Percentiles rank a stretch among this genome's conserved stretches.
These are phyloP conservation scores for Irpex lacteus DNA, from an alignment of 1,284 basidiomycete genomes.

Conservation along the genomic window DNA sequence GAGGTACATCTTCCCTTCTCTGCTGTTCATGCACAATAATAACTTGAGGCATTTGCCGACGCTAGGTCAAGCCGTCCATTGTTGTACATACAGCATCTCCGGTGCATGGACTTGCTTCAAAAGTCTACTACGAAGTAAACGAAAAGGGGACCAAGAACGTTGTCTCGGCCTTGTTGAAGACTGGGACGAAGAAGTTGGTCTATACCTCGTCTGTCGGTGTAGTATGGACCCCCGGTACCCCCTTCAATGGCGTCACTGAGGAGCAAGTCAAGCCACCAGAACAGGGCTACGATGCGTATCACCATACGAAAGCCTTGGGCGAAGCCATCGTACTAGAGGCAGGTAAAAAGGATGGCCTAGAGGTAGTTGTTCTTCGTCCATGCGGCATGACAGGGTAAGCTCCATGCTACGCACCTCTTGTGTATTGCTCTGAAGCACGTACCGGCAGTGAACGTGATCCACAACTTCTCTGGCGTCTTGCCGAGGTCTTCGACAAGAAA, in stretches of 20 bases:
- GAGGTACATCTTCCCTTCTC: background rate
- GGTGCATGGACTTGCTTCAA: background rate
- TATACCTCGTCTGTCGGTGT: slow-evolving; percentile 95
- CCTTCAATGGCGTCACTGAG: slow-evolving; percentile 88
- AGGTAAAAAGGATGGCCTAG: slow-evolving; percentile 72
- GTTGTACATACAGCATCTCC: background rate
- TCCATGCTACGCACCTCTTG: background rate
- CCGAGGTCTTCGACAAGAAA: slow-evolving; percentile 74
- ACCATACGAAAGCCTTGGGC: slow-evolving; percentile 92
- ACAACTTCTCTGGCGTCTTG: slow-evolving; percentile 80
- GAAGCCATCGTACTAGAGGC: slow-evolving; percentile 83
- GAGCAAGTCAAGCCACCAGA: slow-evolving; percentile 70
- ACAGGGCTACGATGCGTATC: slow-evolving; percentile 86
- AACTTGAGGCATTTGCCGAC: background rate
- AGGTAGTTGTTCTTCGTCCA: slow-evolving; percentile 88
- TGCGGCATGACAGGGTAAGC: slow-evolving; percentile 92
- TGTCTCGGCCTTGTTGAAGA: background rate
- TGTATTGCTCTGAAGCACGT: background rate
- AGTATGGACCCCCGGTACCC: slow-evolving; percentile 74
- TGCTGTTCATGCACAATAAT: background rate
- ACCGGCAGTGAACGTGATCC: slow-evolving; percentile 79
- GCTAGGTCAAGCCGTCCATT: background rate
- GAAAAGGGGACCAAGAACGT: background rate
- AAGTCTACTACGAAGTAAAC: background rate
- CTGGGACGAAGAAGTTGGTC: slow-evolving; percentile 65